phyloP scores from a whole-genome alignment of 768 basidiomycete genomes.

The Russula abietina region DNA sequence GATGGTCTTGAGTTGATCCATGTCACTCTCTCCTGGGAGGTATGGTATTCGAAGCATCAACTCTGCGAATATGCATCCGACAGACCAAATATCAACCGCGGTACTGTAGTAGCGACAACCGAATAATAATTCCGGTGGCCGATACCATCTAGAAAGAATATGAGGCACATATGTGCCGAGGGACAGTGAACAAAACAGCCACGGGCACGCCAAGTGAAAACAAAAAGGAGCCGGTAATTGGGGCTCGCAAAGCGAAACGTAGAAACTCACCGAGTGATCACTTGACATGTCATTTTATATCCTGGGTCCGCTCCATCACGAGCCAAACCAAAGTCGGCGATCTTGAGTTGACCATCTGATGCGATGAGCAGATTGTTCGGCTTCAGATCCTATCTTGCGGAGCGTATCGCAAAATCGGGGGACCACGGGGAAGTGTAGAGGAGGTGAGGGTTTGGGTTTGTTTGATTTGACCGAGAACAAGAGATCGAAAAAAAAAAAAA shows the following conservation, averaged over 20 bases:
- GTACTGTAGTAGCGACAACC: conserved; percentile 87
- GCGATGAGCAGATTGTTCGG: conserved; percentile 97
- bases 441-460: too few relatives aligned
- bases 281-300: conserved; percentile 96
- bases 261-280: conserved; percentile 82
- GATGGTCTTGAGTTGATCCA: conserved; percentile 93
- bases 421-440: too few relatives aligned
- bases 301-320: conserved; percentile 93
- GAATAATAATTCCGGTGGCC: conserved; percentile 91
- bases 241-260: not conserved
- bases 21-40: conserved; percentile 89
- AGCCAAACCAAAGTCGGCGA: conserved; percentile 98
- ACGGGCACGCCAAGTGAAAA: not conserved
- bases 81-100: conserved; percentile 94
- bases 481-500: not conserved
- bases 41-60: conserved; percentile 95
- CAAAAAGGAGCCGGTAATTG: not conserved
- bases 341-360: conserved; percentile 84
- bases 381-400: conserved; percentile 74
- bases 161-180: not conserved
- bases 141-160: conserved; percentile 79
- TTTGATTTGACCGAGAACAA: too few relatives aligned
- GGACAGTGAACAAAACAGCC: not conserved
- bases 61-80: conserved; percentile 97
- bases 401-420: not conserved